A percentile compares a stretch with the other conserved stretches of the same genome.
Conservation (phyloP, 192 early-diverging fungal genomes). For the Backusella australiensis region DNA sequence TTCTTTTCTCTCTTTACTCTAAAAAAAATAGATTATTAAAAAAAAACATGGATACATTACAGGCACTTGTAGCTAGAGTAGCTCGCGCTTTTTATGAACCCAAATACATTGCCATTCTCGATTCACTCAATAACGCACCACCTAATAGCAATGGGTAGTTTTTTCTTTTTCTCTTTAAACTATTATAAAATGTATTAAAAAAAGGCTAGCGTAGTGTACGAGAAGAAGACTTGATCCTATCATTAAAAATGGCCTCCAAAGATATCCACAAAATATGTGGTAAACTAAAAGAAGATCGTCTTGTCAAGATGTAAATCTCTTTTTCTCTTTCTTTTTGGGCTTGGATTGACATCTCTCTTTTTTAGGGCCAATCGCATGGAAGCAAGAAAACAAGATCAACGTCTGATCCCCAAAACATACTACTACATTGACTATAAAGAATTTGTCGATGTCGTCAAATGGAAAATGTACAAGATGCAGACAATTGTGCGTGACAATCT, state of each 20-base stretch:
- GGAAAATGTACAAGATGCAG: conserved; percentile 85
- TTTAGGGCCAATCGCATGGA: conserved; percentile 50
- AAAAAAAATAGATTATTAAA: neutral
- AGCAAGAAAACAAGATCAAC: conserved; percentile 56
- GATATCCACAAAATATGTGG: conserved; percentile 81
- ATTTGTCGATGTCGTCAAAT: conserved; percentile 93
- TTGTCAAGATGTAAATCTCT: conserved; percentile 62
- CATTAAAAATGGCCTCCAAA: conserved; percentile 59
- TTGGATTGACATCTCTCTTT: neutral
- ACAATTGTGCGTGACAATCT: conserved; percentile 53
- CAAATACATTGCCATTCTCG: conserved; percentile 75
- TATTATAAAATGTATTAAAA: neutral
- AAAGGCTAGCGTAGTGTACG: conserved; percentile 44
- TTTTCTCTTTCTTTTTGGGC: neutral
- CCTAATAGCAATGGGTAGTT: conserved; percentile 28
- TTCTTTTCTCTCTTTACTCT: neutral
- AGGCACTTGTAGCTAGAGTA: conserved; percentile 67
- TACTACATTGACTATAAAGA: conserved; percentile 92
- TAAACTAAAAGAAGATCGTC: conserved; percentile 72
- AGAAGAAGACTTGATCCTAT: conserved; percentile 74
- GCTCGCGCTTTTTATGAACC: conserved; percentile 85
- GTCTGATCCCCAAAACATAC: conserved; percentile 60
- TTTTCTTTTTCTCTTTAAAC: neutral
- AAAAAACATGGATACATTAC: conserved; percentile 46
- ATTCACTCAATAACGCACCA: conserved; percentile 65